Conservation (phyloP, 2,329 filamentous ascomycete genomes). For the Sporothrix variecibatus region DNA sequence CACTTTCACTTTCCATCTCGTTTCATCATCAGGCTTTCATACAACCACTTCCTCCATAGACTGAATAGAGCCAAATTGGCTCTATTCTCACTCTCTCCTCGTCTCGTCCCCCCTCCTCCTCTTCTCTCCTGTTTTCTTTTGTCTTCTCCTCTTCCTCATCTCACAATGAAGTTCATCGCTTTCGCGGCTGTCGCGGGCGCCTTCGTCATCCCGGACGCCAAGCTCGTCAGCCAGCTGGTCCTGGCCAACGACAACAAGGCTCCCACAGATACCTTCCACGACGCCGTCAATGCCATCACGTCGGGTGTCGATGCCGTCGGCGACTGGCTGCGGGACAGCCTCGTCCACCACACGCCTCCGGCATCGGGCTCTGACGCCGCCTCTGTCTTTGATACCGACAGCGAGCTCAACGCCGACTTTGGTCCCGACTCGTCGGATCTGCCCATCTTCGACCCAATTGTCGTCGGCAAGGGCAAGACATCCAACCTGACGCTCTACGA, state of each 20-base stretch:
- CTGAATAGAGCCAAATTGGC: not conserved
- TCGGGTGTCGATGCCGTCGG: slow-evolving; percentile 27
- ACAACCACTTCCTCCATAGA: not conserved
- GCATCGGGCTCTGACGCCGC: not conserved
- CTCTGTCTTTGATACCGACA: not conserved
- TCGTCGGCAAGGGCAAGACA: slow-evolving; percentile 35
- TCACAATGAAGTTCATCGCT: slow-evolving; percentile 32
- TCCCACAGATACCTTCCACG: not conserved
- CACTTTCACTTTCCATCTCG: not conserved
- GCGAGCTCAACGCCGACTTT: not conserved
- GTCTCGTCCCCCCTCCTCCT: not conserved
- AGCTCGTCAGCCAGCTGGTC: slow-evolving; percentile 30
- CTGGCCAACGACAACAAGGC: slow-evolving; percentile 26
- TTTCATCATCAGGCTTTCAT: not conserved
- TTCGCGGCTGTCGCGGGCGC: slow-evolving; percentile 33
- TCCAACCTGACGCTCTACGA: slow-evolving; percentile 77
- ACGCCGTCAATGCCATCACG: slow-evolving; percentile 28
- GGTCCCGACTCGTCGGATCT: slow-evolving; percentile 7
- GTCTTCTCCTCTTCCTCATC: not conserved
- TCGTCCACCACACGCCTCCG: slow-evolving; percentile 9
- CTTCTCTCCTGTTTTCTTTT: not conserved
- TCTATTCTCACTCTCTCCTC: not conserved
- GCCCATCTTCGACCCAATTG: not conserved
- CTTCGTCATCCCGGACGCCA: slow-evolving; percentile 32
- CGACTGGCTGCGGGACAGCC: slow-evolving; percentile 24